Conservation (phyloP, 768 basidiomycete genomes). For the Naganishia vaughanmartiniae region DNA sequence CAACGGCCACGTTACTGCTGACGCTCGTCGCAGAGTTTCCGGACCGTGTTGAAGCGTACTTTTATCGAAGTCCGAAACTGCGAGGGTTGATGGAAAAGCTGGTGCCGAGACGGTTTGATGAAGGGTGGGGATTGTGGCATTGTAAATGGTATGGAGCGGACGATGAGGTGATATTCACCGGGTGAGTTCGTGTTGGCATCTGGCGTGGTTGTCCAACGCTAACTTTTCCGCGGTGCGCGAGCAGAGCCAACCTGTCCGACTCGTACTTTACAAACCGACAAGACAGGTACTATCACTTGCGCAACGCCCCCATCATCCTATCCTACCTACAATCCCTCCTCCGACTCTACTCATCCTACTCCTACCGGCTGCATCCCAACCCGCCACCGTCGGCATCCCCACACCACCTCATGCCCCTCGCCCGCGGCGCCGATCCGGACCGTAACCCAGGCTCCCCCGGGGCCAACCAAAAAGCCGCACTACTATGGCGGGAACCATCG, state of each 20-base stretch:
- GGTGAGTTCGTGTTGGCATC: constrained; percentile 59
- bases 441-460: constrained; percentile 1
- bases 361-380: constrained; percentile 59
- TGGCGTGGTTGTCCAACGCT: too few relatives aligned
- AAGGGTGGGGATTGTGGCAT: constrained; percentile 99
- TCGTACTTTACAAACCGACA: constrained; percentile 94
- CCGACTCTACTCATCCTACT: constrained; percentile 65
- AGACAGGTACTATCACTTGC: constrained; percentile 85
- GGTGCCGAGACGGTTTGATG: constrained; percentile 89
- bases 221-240: neutral
- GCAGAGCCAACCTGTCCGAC: constrained; percentile 84
- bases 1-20: constrained; percentile 59
- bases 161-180: constrained; percentile 85
- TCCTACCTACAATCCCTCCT: constrained; percentile 83
- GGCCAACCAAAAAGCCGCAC: constrained; percentile 47
- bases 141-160: constrained; percentile 93
- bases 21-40: constrained; percentile 73
- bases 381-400: constrained; percentile 42
- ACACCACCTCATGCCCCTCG: constrained; percentile 41
- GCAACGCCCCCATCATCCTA: constrained; percentile 62
- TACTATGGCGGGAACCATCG: constrained; percentile 67
- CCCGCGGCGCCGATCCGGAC: too few relatives aligned
- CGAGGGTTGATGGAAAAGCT: constrained; percentile 69
- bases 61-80: constrained; percentile 85
- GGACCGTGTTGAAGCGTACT: constrained; percentile 67